A percentile compares a stretch with the other conserved stretches of the same genome.
Evolutionary conservation across 306 rosid genomes (phyloP).

Genomic region (Urtica urens): DNA sequence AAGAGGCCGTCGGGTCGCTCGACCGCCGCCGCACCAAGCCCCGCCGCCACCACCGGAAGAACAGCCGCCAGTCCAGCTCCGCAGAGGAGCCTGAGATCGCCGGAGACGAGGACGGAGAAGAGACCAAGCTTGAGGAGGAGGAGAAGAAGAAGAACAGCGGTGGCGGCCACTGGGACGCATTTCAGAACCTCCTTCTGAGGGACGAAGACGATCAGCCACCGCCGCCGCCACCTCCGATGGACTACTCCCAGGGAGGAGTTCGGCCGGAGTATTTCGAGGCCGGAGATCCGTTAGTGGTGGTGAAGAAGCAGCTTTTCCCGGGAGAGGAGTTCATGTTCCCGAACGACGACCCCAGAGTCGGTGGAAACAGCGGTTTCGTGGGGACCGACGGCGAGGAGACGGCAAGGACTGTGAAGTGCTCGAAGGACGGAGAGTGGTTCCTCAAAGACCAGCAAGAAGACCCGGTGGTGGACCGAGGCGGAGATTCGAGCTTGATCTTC

Average conservation of each 20-base stretch:
- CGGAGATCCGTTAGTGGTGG: conserved; percentile 30
- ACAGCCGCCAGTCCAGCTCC: conserved; percentile 26
- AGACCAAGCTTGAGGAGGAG: conserved; percentile 33
- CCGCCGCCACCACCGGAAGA: conserved; percentile 42
- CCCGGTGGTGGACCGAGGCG: conserved; percentile 22
- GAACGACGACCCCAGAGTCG: conserved; percentile 38
- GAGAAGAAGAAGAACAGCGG: conserved; percentile 45
- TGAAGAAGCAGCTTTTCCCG: conserved; percentile 33
- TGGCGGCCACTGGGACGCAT: conserved; percentile 83
- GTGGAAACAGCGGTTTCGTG: conserved; percentile 24
- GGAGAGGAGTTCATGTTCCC: conserved; percentile 47
- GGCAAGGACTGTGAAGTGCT: conserved; percentile 34
- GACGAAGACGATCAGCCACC: conserved; percentile 34
- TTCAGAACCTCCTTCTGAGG: conserved; percentile 78
- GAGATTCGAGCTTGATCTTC: conserved; percentile 32
- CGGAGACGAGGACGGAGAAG: conserved; percentile 8
- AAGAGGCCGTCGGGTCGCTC: conserved; percentile 70
- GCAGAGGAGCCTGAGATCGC: conserved; percentile 22
- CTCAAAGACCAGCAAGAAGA: conserved; percentile 29
- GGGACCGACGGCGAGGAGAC: conserved; percentile 24
- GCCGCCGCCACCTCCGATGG: no score
- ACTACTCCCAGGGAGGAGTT: conserved; percentile 27
- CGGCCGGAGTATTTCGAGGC: conserved; percentile 33
- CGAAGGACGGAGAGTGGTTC: conserved; percentile 70
- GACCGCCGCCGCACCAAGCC: conserved; percentile 58